phyloP scores from a whole-genome alignment of 1,139 yeast genomes.

The Kodamaea anthophila region DNA sequence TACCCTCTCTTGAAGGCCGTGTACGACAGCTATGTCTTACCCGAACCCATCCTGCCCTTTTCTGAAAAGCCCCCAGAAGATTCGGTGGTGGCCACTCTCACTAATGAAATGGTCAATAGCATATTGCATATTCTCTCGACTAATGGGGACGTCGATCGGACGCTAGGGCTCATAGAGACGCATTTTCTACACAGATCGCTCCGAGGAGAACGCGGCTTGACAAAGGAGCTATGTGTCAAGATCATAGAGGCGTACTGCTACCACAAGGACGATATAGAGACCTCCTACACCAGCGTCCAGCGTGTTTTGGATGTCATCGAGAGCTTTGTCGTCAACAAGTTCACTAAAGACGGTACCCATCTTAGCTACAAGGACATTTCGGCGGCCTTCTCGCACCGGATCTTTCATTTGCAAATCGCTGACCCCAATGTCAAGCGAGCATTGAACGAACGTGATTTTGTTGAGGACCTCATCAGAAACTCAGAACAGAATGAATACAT shows the following conservation, averaged over 20 bases:
- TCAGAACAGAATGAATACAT: slow-evolving; percentile 12
- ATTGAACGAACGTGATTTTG: slow-evolving; percentile 9
- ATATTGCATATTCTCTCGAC: slow-evolving; percentile 29
- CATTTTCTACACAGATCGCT: slow-evolving; percentile 30
- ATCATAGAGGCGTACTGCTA: slow-evolving; percentile 37
- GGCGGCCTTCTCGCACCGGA: slow-evolving; percentile 24
- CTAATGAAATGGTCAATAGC: slow-evolving; percentile 12
- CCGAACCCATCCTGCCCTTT: slow-evolving; percentile 13
- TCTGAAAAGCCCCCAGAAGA: slow-evolving; percentile 1
- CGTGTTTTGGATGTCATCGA: slow-evolving; percentile 30
- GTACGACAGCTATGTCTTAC: slow-evolving; percentile 28
- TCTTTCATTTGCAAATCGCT: slow-evolving; percentile 20
- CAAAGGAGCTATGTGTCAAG: slow-evolving; percentile 27
- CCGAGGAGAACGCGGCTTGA: slow-evolving; percentile 29
- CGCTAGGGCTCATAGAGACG: slow-evolving; percentile 31
- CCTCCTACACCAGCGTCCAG: slow-evolving; percentile 22
- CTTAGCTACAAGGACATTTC: slow-evolving; percentile 27
- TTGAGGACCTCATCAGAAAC: slow-evolving; percentile 10
- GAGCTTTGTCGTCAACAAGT: slow-evolving; percentile 16
- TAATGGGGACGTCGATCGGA: slow-evolving; percentile 35
- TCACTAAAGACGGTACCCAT: slow-evolving; percentile 7
- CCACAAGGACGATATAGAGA: slow-evolving; percentile 10
- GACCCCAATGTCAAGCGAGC: slow-evolving; percentile 20
- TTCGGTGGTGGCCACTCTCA: slow-evolving; percentile 7
- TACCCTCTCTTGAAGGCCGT: slow-evolving; percentile 24